phyloP scores from a whole-genome alignment of 495 filamentous ascomycete species.

The Cudoniella acicularis region DNA sequence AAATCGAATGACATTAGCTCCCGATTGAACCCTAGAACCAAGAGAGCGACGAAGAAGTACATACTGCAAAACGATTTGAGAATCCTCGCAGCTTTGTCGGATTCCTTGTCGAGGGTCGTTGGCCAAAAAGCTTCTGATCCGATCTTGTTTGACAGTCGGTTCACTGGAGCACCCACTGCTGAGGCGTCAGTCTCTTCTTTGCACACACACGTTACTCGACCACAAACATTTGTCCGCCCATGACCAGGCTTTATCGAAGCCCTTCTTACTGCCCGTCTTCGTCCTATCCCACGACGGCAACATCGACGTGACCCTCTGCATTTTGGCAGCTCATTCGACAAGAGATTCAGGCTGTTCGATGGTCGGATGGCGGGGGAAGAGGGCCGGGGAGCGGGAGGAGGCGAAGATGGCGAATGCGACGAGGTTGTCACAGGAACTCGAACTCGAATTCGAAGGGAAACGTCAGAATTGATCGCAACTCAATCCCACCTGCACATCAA shows the following conservation, averaged over 20 bases:
- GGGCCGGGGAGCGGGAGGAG: not conserved
- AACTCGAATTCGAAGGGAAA: not conserved
- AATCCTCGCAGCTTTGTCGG: conserved; percentile 79
- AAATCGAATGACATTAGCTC: conserved; percentile 14
- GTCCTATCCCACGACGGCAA: conserved; percentile 33
- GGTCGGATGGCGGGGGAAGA: conserved; percentile 15
- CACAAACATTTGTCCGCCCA: conserved; percentile 38
- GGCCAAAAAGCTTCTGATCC: conserved; percentile 82
- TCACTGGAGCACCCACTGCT: conserved; percentile 60
- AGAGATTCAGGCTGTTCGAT: conserved; percentile 11
- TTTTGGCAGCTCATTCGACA: conserved; percentile 12
- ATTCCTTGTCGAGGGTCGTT: conserved; percentile 72
- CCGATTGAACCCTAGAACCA: not conserved
- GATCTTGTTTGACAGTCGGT: conserved; percentile 67
- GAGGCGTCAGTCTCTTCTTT: not conserved
- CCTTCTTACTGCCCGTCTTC: conserved; percentile 39
- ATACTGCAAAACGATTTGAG: conserved; percentile 72
- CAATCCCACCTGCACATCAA: not conserved
- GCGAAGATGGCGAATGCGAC: not conserved
- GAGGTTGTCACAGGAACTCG: not conserved
- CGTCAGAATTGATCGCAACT: not conserved
- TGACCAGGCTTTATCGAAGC: conserved; percentile 43
- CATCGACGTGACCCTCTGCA: conserved; percentile 24
- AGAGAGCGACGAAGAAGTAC: conserved; percentile 12
- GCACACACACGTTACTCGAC: not conserved